Base-by-base conservation (phyloP, 352 stramenopile genomes). In the Phytophthora citricola region DNA sequence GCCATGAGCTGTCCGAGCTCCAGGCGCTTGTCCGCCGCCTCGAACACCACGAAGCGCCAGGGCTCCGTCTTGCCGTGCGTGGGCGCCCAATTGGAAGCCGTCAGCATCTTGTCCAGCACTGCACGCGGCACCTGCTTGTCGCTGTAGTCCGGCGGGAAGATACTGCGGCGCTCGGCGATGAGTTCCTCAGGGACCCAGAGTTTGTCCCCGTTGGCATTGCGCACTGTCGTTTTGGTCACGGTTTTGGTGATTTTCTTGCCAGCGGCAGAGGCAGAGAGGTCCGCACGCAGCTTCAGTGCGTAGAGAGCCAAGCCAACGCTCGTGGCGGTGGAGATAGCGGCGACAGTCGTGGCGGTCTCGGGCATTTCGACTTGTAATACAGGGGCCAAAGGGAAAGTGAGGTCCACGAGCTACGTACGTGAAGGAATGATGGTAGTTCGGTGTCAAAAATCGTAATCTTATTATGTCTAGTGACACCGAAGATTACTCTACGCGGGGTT, bases 11-110 rank as follows among this genome's bases (percentile, higher is more conserved):
- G 69, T 17, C 85, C 85, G 6, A 95, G 62, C n/a, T 77, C 71
- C 32, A 75, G 65, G 5, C 83, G 77, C 36, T 78, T 79, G 20
- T 91, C 84, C 2, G 67, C 63, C 4, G 77, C 58, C 32, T 67
- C 73, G 60, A 94, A 95, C 15, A 95, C 78, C 20, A 92, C 66
- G 53, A 94, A 95, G 43, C 85, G 86, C 88, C 88, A 96, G 20
- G 88, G 88, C 72, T 95, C 88, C 2, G 88, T 94, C 49, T 80
- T 78, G 51, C 71, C 79, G 57, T 95, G 86, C 1, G 88, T 95
- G 43, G 88, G 88, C 8, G 88, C 88, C 88, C 88, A 95, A 69
- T 94, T 94, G 31, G 88, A 86, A 48, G 73, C 79, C 46, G 82
- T 72, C 36, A 95, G 72, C 83, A 95, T 92, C 65, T 89, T 87